Percentiles rank a stretch among this genome's conserved stretches.
Evolutionary conservation across 1,284 basidiomycete genomes (phyloP).

Genomic region (Fomitopsis schrenkii): DNA sequence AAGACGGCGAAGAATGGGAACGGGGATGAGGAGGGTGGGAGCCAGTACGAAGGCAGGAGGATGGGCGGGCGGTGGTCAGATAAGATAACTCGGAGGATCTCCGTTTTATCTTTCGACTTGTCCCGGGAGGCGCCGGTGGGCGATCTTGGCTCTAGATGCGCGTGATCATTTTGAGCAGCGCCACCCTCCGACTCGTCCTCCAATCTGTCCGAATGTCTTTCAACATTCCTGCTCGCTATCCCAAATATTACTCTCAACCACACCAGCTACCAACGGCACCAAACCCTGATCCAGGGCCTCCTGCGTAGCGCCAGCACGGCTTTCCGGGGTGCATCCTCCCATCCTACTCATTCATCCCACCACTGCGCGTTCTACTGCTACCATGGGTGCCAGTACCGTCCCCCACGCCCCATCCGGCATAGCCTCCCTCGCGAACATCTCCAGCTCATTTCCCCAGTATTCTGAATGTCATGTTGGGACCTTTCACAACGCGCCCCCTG

Average conservation of each 20-base stretch:
- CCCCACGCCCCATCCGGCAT: neutral
- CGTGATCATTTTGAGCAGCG: neutral
- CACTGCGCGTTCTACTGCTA: neutral
- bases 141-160: constrained; percentile 5
- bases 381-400: neutral
- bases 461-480: neutral
- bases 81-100: constrained; percentile 25
- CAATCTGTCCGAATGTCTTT: constrained; percentile 5
- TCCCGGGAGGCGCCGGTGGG: constrained; percentile 3
- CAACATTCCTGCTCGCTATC: neutral
- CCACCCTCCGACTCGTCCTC: neutral
- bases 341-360: neutral
- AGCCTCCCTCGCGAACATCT: neutral
- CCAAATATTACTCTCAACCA: constrained; percentile 2
- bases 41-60: constrained; percentile 11
- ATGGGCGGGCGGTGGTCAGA: constrained; percentile 25
- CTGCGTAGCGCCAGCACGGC: neutral
- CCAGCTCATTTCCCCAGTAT: neutral
- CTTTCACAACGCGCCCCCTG: neutral
- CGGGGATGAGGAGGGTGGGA: constrained; percentile 8
- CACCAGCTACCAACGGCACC: neutral
- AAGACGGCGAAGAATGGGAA: neutral
- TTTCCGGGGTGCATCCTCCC: neutral
- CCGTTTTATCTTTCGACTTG: constrained; percentile 14
- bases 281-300: neutral